Conservation (phyloP, 2,329 filamentous ascomycete genomes). For the Botrytis paeoniae region DNA sequence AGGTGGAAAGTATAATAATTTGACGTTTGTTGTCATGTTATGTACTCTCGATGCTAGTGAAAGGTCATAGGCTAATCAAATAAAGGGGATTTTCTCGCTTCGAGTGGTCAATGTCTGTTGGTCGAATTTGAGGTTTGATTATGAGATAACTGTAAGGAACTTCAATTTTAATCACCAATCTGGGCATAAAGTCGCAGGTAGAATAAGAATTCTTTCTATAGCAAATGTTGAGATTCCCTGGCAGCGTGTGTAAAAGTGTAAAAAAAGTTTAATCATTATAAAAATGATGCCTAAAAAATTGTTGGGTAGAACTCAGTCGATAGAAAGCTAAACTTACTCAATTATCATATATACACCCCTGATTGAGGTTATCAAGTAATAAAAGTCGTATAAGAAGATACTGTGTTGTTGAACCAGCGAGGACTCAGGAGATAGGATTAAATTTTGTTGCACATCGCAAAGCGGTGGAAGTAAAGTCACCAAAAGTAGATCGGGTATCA, state of each 20-base stretch:
- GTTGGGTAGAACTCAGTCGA: not conserved
- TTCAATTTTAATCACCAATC: not conserved
- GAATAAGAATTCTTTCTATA: no score
- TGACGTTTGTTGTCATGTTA: not conserved
- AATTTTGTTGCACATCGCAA: not conserved
- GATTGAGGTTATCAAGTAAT: not conserved
- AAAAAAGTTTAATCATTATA: no score
- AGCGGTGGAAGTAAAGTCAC: not conserved
- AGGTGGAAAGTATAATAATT: not conserved
- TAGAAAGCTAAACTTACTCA: not conserved
- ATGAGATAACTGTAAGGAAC: not conserved
- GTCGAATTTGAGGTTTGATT: not conserved
- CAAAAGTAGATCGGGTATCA: not conserved
- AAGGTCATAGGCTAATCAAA: not conserved
- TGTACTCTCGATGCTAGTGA: no score
- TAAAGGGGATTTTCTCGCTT: slow-evolving; percentile 8
- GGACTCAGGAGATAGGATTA: not conserved
- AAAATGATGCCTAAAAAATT: no score
- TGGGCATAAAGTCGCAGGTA: not conserved
- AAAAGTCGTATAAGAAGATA: no score
- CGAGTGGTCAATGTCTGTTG: not conserved
- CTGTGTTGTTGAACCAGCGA: not conserved
- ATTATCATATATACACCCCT: rapidly evolving
- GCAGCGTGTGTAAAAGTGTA: rapidly evolving
- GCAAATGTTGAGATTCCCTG: rapidly evolving